These are phyloP conservation scores for Xylaria sp. DNA, from an alignment of 495 filamentous ascomycete species.

Conservation along the genomic window DNA sequence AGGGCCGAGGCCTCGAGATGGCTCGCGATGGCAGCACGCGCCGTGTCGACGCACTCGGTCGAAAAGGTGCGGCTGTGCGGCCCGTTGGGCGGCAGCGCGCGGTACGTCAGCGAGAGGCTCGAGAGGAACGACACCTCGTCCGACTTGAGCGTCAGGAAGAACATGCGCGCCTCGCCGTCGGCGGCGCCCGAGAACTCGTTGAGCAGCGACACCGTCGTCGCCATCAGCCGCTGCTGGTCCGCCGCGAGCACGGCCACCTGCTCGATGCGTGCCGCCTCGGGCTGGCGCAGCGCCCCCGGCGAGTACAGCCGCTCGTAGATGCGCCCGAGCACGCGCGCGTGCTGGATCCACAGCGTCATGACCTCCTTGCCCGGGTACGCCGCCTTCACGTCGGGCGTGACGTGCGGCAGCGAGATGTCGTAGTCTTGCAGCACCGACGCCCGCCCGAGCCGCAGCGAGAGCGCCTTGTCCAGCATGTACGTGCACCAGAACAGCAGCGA, in stretches of 20 bases:
- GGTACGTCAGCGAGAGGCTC: slow-evolving; percentile 65
- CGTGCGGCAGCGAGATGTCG: slow-evolving; percentile 63
- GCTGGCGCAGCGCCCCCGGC: slow-evolving; percentile 60
- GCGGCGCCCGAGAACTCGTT: slow-evolving; percentile 28
- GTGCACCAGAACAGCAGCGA: slow-evolving; percentile 67
- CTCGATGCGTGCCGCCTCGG: slow-evolving; percentile 52
- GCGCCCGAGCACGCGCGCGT: slow-evolving; percentile 62
- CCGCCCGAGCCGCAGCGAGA: slow-evolving; percentile 70
- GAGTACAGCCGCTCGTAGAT: slow-evolving; percentile 68
- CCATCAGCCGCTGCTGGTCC: slow-evolving; percentile 36
- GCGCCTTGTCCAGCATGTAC: slow-evolving; percentile 65
- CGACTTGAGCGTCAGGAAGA: slow-evolving; percentile 57
- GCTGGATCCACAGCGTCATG: slow-evolving; percentile 57
- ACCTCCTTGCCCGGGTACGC: slow-evolving; percentile 46
- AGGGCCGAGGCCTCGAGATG: slow-evolving; percentile 60
- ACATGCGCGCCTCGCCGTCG: slow-evolving; percentile 41
- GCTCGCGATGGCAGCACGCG: slow-evolving; percentile 58
- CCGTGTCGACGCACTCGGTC: slow-evolving; percentile 65
- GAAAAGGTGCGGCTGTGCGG: slow-evolving; percentile 57
- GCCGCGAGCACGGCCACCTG: slow-evolving; percentile 40
- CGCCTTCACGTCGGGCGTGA: slow-evolving; percentile 43
- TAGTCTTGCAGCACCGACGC: slow-evolving; percentile 67
- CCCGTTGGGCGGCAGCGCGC: slow-evolving; percentile 61
- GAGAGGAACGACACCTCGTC: slow-evolving; percentile 64
- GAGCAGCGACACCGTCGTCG: slow-evolving; percentile 36